phyloP scores from a whole-genome alignment of 2,329 filamentous ascomycete species.

The Chrysosporium keratinophilum region DNA sequence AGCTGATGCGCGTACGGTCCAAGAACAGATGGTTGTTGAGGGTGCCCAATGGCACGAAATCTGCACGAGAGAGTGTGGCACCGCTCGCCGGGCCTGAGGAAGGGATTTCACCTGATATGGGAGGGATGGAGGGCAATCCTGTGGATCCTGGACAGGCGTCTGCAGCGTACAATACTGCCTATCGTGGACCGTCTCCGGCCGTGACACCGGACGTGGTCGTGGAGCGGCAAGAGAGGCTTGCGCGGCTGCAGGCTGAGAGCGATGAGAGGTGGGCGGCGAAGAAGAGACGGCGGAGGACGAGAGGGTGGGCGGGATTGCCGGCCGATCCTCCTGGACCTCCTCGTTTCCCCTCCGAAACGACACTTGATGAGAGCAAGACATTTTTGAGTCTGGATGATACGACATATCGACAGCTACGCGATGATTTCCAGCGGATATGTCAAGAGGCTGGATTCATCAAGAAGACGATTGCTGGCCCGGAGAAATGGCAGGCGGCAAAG shows the following conservation, averaged over 20 bases:
- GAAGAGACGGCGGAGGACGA: constrained; percentile 58
- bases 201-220: constrained; percentile 41
- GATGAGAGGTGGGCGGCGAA: constrained; percentile 52
- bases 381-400: constrained; percentile 55
- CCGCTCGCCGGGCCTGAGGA: background rate
- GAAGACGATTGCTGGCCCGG: constrained; percentile 63
- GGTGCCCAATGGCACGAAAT: constrained; percentile 49
- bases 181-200: constrained; percentile 16
- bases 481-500: constrained; percentile 64
- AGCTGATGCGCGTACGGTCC: constrained; percentile 58
- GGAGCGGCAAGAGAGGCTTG: constrained; percentile 46
- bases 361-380: constrained; percentile 64
- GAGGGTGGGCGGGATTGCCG: constrained; percentile 57
- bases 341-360: constrained; percentile 72
- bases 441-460: constrained; percentile 57
- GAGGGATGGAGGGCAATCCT: background rate
- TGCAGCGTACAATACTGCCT: background rate
- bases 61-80: constrained; percentile 22
- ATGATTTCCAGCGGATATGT: constrained; percentile 61
- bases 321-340: constrained; percentile 58
- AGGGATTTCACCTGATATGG: background rate
- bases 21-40: constrained; percentile 60
- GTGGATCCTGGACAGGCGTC: background rate
- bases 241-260: constrained; percentile 48
- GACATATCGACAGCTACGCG: constrained; percentile 54